Conservation (phyloP, 2,329 filamentous ascomycete genomes). For the Cladophialophora bantiana region DNA sequence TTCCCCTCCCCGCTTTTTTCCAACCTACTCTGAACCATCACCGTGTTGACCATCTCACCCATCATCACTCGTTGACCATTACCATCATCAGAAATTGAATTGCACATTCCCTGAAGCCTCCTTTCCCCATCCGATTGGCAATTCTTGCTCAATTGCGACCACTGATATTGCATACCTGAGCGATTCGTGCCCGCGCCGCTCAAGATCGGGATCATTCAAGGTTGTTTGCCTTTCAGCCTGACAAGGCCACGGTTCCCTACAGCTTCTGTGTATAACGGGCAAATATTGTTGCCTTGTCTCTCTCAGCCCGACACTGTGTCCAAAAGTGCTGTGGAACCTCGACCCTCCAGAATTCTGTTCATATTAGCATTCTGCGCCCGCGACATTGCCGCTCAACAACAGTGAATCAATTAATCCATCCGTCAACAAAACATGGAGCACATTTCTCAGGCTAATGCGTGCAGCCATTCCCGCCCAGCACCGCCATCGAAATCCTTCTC, state of each 20-base stretch:
- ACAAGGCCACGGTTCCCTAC: constrained; percentile 4
- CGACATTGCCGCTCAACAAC: not conserved
- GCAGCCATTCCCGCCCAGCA: not conserved
- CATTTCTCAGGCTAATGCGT: not conserved
- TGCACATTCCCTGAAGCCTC: not conserved
- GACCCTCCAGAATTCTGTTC: not conserved
- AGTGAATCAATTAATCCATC: not conserved
- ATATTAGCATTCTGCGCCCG: not conserved
- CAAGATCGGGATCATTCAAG: not conserved
- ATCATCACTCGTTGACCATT: constrained; percentile 1
- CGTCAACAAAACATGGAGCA: constrained; percentile 9
- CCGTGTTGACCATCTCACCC: not conserved
- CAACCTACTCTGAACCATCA: constrained; percentile 5
- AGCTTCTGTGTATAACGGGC: not conserved
- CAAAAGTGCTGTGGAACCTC: not conserved
- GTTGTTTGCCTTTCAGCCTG: not conserved
- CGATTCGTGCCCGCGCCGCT: constrained; percentile 1
- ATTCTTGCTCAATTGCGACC: not conserved
- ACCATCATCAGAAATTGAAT: not conserved
- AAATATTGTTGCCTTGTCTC: not conserved
- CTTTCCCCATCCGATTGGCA: not conserved
- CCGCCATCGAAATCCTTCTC: constrained; percentile 8
- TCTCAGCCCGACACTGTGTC: constrained; percentile 10
- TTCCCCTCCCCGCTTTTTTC: constrained; percentile 6
- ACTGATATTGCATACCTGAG: not conserved